Conservation (phyloP, 2,329 filamentous ascomycete species). For the Tolypocladium amazonense region DNA sequence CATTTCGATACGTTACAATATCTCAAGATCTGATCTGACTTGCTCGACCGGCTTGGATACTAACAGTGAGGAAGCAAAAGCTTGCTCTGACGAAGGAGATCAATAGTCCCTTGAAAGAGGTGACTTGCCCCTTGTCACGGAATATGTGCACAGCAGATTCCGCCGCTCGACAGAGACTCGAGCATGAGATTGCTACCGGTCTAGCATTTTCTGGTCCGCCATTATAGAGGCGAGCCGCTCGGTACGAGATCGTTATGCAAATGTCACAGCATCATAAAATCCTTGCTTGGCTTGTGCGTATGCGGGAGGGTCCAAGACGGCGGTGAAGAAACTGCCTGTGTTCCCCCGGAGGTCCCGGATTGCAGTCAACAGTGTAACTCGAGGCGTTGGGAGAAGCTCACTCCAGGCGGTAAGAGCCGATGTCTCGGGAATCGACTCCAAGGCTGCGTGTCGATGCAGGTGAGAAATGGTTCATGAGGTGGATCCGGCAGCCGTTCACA, state of each 20-base stretch:
- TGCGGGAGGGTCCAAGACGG: not conserved
- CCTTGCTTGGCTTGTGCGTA: not conserved
- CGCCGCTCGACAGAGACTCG: no score
- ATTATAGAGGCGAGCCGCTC: not conserved
- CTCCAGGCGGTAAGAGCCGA: not conserved
- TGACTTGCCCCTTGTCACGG: no score
- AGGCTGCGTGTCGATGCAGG: not conserved
- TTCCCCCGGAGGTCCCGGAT: not conserved
- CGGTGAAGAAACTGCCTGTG: not conserved
- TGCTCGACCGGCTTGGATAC: no score
- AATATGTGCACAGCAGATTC: no score
- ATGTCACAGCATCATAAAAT: not conserved
- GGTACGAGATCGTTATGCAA: not conserved
- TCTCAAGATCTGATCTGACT: no score
- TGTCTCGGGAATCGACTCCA: not conserved
- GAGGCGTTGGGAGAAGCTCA: not conserved
- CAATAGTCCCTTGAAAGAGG: no score
- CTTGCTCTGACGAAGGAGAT: no score
- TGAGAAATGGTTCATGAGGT: not conserved
- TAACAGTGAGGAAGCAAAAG: no score
- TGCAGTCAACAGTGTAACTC: not conserved
- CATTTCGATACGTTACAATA: no score
- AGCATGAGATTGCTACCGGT: not conserved
- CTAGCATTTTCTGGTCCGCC: not conserved
- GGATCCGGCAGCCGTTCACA: not conserved